Evolutionary conservation across 441 rosid genomes (phyloP), one percentile per base, ranked within the genome.

Genomic region (Erysimum cheiri): DNA sequence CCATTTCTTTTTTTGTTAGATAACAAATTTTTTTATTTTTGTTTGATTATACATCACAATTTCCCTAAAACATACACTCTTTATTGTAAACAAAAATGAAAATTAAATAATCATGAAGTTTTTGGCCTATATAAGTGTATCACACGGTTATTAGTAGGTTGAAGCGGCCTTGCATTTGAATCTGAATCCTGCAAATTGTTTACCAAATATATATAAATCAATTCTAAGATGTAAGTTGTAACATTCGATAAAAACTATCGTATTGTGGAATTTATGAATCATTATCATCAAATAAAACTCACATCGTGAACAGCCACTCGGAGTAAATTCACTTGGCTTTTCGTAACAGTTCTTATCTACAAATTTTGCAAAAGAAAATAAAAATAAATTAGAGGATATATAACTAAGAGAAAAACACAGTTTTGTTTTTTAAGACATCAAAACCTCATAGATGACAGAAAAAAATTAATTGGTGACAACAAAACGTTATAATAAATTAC

Each of bases 291-390:
- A n/a, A 14, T 17, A 17, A 46, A 46, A 69, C 66, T 69, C 28
- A 69, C 73, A 69, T 69, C 73, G 3, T 69, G 66, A 59, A 69
- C 73, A 37, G 67, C 73, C 40, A 69, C 73, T 28, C 73, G 49
- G 24, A 69, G 67, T 36, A 59, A 40, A 11, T 46, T 46, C 5
- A 46, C 50, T 46, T 46, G 50, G 2, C 24, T 46, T 17, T 46
- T 8, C 2, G 11, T 15, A 24, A 46, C 50, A 6, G 49, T 44
- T 4, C 24, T 17, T 44, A 8, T 17, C 49, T 44, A 44, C 5
- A 44, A 7, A 8, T 41, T 2, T n/a, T 1, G 8, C 19, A 41
- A 41, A 22, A 41, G 15, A 39, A 39, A 12, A 1, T 41, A 41
- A 22, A 22, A 22, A 22, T 41, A 1, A 6, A 41, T 41, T 41